Conservation (phyloP, 163 green algal genomes). For the Picocystis sp. region DNA sequence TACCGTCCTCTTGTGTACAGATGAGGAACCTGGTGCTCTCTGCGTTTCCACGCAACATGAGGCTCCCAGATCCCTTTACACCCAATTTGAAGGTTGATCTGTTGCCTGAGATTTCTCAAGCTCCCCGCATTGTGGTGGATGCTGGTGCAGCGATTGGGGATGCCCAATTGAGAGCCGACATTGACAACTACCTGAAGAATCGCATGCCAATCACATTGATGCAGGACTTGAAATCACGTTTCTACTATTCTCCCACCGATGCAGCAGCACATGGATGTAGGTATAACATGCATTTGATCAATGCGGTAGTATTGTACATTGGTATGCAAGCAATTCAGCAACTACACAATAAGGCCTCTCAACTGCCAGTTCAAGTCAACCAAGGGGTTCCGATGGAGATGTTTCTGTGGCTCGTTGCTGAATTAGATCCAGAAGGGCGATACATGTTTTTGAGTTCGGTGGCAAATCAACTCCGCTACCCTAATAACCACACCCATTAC, state of each 20-base stretch:
- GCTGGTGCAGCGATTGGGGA: slow-evolving; percentile 28
- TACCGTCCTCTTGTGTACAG: slow-evolving; percentile 76
- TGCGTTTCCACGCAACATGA: slow-evolving; percentile 92
- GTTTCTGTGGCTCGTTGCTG: slow-evolving; percentile 14
- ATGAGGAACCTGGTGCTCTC: slow-evolving; percentile 94
- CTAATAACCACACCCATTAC: slow-evolving; percentile 94
- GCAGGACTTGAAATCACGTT: neutral
- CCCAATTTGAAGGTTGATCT: slow-evolving; percentile 86
- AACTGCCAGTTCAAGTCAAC: slow-evolving; percentile 9
- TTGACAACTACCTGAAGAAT: slow-evolving; percentile 55
- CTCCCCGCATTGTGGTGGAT: slow-evolving; percentile 45
- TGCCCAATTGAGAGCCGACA: slow-evolving; percentile 23
- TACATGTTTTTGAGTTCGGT: slow-evolving; percentile 83
- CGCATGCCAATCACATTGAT: slow-evolving; percentile 19
- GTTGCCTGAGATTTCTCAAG: slow-evolving; percentile 69
- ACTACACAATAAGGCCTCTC: slow-evolving; percentile 20
- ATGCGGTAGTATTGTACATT: slow-evolving; percentile 81
- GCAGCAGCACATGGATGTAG: slow-evolving; percentile 1
- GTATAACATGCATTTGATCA: slow-evolving; percentile 76
- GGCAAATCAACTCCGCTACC: slow-evolving; percentile 97
- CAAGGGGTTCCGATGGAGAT: slow-evolving; percentile 28
- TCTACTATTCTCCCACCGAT: slow-evolving; percentile 24
- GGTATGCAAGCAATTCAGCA: slow-evolving; percentile 40
- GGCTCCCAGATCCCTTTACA: slow-evolving; percentile 95
- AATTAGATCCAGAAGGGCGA: slow-evolving; percentile 30